Conservation (phyloP, 2,329 filamentous ascomycete species). For the Hyphodiscus sp. region DNA sequence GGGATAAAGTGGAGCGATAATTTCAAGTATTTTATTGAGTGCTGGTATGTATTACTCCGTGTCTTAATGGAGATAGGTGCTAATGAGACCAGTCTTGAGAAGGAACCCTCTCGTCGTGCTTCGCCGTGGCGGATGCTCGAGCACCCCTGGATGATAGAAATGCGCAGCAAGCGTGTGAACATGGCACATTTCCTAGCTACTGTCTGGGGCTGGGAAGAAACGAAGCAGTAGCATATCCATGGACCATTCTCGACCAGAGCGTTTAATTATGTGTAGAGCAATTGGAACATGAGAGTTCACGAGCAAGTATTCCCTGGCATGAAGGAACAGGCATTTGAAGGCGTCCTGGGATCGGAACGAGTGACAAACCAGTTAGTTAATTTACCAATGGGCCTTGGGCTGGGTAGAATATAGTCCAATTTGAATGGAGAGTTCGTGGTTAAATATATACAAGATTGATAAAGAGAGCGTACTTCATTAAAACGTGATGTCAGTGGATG, state of each 20-base stretch:
- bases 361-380: no score
- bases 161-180: constrained; percentile 93
- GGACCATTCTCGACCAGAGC: neutral
- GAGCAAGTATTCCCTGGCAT: neutral
- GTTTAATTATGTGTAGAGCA: neutral
- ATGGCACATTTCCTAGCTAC: constrained; percentile 91
- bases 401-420: no score
- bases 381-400: no score
- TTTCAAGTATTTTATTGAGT: constrained; percentile 99
- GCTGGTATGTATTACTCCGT: constrained; percentile 65
- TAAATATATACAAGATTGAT: no score
- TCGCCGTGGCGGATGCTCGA: constrained; percentile 99
- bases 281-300: neutral
- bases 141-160: constrained; percentile 97
- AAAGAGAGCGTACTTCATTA: no score
- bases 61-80: no score
- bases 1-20: constrained; percentile 92
- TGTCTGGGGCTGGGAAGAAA: constrained; percentile 87
- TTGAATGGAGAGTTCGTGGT: no score
- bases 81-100: constrained; percentile 66
- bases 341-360: neutral
- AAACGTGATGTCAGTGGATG: no score
- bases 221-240: neutral
- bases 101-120: constrained; percentile 78
- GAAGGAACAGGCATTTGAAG: neutral